These are phyloP conservation scores for Phytophthora kernoviae DNA, from an alignment of 352 stramenopile genomes.

Conservation along the genomic window DNA sequence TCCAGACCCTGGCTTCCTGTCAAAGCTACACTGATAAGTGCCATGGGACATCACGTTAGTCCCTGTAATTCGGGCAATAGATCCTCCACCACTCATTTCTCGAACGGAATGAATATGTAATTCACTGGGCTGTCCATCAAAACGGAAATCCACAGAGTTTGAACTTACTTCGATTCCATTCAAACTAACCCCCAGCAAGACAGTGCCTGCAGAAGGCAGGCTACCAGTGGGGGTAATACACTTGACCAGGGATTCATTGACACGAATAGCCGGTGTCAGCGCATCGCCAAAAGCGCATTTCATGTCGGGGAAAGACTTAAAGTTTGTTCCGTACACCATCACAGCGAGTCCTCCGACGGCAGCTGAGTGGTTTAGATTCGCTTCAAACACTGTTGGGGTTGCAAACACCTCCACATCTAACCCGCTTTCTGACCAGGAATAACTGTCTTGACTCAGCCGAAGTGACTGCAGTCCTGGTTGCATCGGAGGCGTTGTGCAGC, in stretches of 20 bases:
- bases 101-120: slow-evolving; percentile 16
- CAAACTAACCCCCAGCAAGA: slow-evolving; percentile 36
- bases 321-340: slow-evolving; percentile 46
- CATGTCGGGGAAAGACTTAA: slow-evolving; percentile 30
- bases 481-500: slow-evolving; percentile 34
- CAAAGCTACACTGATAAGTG: slow-evolving; percentile 36
- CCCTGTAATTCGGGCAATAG: slow-evolving; percentile 17
- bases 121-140: slow-evolving; percentile 14
- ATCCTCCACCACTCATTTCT: slow-evolving; percentile 9
- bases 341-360: slow-evolving; percentile 18
- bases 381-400: slow-evolving; percentile 37
- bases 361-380: slow-evolving; percentile 19
- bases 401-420: slow-evolving; percentile 38
- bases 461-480: slow-evolving; percentile 27
- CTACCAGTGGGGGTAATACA: slow-evolving; percentile 44
- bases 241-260: slow-evolving; percentile 36
- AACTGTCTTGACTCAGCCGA: slow-evolving; percentile 39
- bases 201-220: neutral
- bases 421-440: slow-evolving; percentile 37
- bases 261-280: slow-evolving; percentile 19
- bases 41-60: slow-evolving; percentile 11
- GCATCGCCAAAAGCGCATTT: slow-evolving; percentile 43
- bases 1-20: slow-evolving; percentile 16
- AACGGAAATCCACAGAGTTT: slow-evolving; percentile 27
- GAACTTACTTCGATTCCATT: slow-evolving; percentile 46